Conservation (phyloP, 768 basidiomycete species). For the Rhizopogon roseolus region DNA sequence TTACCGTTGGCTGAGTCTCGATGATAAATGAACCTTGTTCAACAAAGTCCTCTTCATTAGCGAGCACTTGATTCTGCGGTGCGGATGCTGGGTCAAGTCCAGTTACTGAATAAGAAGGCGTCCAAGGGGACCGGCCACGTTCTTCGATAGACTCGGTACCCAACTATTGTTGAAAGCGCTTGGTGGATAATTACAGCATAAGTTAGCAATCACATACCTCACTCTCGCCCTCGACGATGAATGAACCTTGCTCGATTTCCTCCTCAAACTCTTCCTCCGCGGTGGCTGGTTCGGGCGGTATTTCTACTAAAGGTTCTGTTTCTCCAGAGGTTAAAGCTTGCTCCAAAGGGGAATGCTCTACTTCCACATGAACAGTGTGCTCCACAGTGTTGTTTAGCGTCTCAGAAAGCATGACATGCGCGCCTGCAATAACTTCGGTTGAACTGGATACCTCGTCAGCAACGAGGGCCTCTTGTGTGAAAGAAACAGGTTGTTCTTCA, state of each 20-base stretch:
- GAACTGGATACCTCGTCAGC: background rate
- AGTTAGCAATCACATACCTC: background rate
- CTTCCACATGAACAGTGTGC: background rate
- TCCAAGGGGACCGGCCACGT: conserved; percentile 27
- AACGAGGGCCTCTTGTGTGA: background rate
- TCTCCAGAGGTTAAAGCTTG: background rate
- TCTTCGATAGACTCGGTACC: background rate
- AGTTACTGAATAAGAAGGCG: conserved; percentile 31
- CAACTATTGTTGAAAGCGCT: background rate
- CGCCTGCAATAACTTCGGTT: background rate
- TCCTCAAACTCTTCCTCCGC: background rate
- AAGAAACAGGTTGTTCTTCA: background rate
- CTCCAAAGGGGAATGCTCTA: background rate
- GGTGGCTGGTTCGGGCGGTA: background rate
- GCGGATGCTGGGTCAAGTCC: background rate
- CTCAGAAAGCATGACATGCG: background rate
- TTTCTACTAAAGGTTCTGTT: background rate
- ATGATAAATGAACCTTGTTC: conserved; percentile 10
- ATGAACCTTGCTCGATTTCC: conserved; percentile 10
- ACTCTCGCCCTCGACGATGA: conserved; percentile 1
- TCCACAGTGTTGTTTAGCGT: background rate
- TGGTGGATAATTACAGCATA: background rate
- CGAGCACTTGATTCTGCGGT: background rate
- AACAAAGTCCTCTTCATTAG: conserved; percentile 6
- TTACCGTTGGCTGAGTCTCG: background rate